phyloP scores from a whole-genome alignment of 805 yeast genomes.

The Suhomyces xylopsoci region DNA sequence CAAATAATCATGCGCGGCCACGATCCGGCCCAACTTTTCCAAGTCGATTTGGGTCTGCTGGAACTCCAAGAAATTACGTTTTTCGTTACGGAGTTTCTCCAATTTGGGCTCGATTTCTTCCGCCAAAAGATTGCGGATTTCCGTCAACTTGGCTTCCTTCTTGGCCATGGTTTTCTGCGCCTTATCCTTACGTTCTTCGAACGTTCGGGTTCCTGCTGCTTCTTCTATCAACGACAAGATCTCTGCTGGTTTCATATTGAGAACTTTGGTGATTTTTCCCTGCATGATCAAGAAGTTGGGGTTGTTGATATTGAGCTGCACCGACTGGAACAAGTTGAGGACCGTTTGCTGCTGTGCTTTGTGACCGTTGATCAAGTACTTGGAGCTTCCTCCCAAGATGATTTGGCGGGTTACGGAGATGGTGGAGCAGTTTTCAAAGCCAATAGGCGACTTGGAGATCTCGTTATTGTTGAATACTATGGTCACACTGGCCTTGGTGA shows the following conservation, averaged over 20 bases:
- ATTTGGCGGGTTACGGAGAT: conserved; percentile 92
- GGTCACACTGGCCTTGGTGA: conserved; percentile 94
- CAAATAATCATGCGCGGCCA: conserved; percentile 73
- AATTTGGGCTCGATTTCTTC: conserved; percentile 95
- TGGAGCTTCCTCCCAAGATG: conserved; percentile 85
- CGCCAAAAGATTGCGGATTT: conserved; percentile 64
- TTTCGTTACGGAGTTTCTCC: conserved; percentile 75
- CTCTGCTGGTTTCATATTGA: conserved; percentile 93
- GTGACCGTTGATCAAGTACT: conserved; percentile 92
- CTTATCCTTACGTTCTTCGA: conserved; percentile 87
- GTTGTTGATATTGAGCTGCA: conserved; percentile 92
- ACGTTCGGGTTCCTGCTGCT: conserved; percentile 96
- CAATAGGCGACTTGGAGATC: conserved; percentile 74
- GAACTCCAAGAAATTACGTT: conserved; percentile 76
- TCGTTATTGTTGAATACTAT: conserved; percentile 91
- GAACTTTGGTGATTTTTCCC: conserved; percentile 94
- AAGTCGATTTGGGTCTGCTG: conserved; percentile 81
- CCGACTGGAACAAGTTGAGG: conserved; percentile 84
- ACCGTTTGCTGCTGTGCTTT: conserved; percentile 94
- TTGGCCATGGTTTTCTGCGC: conserved; percentile 90
- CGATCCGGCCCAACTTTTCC: conserved; percentile 69
- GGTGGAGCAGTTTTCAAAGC: conserved; percentile 71
- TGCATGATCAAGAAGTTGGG: conserved; percentile 98
- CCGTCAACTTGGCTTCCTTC: conserved; percentile 80
- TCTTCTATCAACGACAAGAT: conserved; percentile 90